phyloP scores from a whole-genome alignment of 345 rosid species.

The Salix exigua region DNA sequence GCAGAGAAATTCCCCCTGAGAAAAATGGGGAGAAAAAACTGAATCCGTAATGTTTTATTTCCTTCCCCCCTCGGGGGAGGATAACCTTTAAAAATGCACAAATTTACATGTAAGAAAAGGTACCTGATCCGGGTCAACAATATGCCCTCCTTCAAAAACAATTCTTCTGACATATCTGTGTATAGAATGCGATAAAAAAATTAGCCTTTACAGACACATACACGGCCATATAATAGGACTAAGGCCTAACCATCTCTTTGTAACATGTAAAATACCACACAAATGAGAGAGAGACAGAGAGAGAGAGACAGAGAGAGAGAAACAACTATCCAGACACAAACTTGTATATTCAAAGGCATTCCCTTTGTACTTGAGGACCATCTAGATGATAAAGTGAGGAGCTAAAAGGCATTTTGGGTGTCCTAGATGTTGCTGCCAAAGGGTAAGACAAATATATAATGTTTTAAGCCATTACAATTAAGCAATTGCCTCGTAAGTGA shows the following conservation, averaged over 20 bases:
- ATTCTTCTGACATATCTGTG: conserved; percentile 62
- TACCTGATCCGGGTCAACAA: conserved; percentile 80
- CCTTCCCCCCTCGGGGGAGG: neutral
- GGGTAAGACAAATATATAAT: neutral
- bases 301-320: too few relatives aligned
- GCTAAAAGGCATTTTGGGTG: neutral
- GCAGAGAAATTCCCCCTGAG: conserved; percentile 89
- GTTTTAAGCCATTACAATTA: neutral
- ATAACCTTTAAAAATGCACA: neutral
- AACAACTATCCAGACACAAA: neutral
- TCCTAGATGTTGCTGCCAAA: neutral
- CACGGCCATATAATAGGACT: neutral
- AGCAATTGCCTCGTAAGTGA: neutral
- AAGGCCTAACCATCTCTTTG: neutral
- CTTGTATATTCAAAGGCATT: neutral
- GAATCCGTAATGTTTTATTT: neutral
- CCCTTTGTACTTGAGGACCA: neutral
- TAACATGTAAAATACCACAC: neutral
- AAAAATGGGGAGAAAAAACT: conserved; percentile 9
- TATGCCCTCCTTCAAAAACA: conserved; percentile 84
- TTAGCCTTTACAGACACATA: conserved; percentile 5
- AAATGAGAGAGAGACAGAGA: neutral
- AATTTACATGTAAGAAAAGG: neutral
- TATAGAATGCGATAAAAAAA: conserved; percentile 3
- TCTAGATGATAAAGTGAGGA: neutral